Base-by-base conservation (phyloP, 2,329 filamentous ascomycete species). In the Fusarium sp. region DNA sequence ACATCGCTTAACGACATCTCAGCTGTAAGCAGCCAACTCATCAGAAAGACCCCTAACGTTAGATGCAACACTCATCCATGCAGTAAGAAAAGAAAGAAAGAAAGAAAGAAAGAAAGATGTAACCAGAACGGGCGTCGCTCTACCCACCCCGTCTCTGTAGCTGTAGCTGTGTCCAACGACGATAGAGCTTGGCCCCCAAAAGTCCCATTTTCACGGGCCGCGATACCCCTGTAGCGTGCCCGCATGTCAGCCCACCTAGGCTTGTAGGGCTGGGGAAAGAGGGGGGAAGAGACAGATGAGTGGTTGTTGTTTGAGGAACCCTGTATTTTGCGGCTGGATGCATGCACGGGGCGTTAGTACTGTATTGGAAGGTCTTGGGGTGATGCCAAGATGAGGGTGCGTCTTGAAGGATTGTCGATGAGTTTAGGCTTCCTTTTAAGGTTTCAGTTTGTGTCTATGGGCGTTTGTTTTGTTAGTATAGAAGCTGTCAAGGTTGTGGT, bases 251-350 rank as follows among this genome's bases (percentile, higher is more conserved):
- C 69, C 59, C 59, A 68, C 54, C 33, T 25, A 41, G 64, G 41
- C 60, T 60, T 55, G 58, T 72, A 72, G 69, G 69, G 69, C 69
- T 72, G 69, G 66, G n/a, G 25, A 31, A 49, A 54, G 45, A 33
- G 42, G 42, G 46, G 49, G 9, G 27, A 31, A 1, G 10, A 18
- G 15, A 42, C 14, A n/a, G n/a, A 44, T 45, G 56, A 63, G 56
- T 62, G 41, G 45, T 52, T 38, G 39, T 66, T 61, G 60, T 52
- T 58, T 64, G 63, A 55, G 49, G 37, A 63, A 39, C 66, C 54
- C 27, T 39, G 27, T 25, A 41, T 7, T 18, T 27, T 39, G 64
- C 69, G 69, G 69, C 64, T 72, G 69, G 25, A 60, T 67, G 59
- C 69, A 61, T 60, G 37, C 9, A 57, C 31, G 54, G 69, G 27